These are phyloP conservation scores for Datura wrightii DNA, from an alignment of 257 asterid genomes.

Conservation along the genomic window DNA sequence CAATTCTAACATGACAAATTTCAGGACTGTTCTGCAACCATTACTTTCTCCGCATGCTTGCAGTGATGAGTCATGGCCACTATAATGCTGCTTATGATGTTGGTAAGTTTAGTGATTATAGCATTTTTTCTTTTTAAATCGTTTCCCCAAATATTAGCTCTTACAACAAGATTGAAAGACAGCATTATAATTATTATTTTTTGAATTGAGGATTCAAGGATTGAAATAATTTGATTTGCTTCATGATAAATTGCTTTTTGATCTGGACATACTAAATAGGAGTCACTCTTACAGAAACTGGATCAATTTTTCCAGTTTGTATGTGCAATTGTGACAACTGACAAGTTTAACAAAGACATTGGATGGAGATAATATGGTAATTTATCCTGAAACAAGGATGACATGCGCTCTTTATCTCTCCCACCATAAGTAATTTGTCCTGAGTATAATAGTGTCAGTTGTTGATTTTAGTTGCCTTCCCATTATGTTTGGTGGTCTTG, in stretches of 20 bases:
- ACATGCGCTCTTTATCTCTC: too few relatives aligned
- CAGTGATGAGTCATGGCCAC: slow-evolving; percentile 69
- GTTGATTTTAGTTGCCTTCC: slow-evolving; percentile 17
- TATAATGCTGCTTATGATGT: slow-evolving; percentile 65
- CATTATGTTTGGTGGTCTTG: slow-evolving; percentile 35
- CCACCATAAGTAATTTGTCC: neutral
- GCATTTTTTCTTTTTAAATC: neutral
- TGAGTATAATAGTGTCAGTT: neutral
- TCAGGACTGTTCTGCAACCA: slow-evolving; percentile 87
- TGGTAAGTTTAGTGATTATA: slow-evolving; percentile 46
- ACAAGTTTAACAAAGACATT: neutral
- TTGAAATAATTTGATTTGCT: slow-evolving; percentile 1
- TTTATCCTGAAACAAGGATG: neutral
- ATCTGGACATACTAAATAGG: neutral
- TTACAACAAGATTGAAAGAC: slow-evolving; percentile 2
- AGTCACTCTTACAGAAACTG: neutral
- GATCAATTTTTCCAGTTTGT: neutral
- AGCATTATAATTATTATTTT: neutral
- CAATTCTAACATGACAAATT: slow-evolving; percentile 20
- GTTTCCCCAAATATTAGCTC: neutral
- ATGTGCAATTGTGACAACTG: neutral
- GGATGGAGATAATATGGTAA: neutral
- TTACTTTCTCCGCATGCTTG: slow-evolving; percentile 90
- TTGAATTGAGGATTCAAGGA: neutral
- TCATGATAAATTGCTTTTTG: slow-evolving; percentile 23